phyloP scores from a whole-genome alignment of 2,329 filamentous ascomycete genomes.

The Hymenoscyphus salicellus region DNA sequence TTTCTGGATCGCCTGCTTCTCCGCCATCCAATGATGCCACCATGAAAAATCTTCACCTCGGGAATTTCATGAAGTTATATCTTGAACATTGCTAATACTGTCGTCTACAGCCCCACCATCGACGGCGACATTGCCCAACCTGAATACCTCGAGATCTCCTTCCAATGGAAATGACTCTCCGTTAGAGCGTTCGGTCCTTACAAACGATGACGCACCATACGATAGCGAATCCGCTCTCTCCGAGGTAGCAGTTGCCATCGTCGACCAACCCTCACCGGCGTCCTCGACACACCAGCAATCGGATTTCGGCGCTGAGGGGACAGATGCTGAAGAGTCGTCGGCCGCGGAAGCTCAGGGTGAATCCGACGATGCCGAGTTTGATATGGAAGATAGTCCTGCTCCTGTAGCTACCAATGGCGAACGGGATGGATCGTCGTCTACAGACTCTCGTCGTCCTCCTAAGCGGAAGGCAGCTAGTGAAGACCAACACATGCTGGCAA shows the following conservation, averaged over 20 bases:
- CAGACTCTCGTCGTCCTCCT: constrained; percentile 62
- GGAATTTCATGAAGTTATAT: constrained; percentile 21
- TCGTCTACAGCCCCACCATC: constrained; percentile 53
- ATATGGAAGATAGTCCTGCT: constrained; percentile 61
- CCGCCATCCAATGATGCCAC: constrained; percentile 21
- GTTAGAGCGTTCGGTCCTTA: constrained; percentile 44
- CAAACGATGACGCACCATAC: constrained; percentile 44
- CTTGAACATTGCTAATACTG: constrained; percentile 44
- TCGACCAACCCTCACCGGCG: constrained; percentile 48
- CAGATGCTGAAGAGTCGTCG: constrained; percentile 33
- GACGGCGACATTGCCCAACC: constrained; percentile 60
- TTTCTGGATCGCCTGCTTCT: constrained; percentile 27
- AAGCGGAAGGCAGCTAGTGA: constrained; percentile 71
- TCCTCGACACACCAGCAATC: constrained; percentile 41
- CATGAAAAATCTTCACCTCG: constrained; percentile 23
- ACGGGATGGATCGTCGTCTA: constrained; percentile 61
- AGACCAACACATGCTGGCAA: constrained; percentile 81
- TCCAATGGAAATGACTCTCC: constrained; percentile 65
- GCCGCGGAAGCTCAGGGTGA: constrained; percentile 46
- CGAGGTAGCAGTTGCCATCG: constrained; percentile 60
- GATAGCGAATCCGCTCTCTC: constrained; percentile 75
- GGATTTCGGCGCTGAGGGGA: constrained; percentile 33
- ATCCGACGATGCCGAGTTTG: constrained; percentile 72
- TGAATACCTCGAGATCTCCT: constrained; percentile 60
- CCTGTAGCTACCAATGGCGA: constrained; percentile 46